Evolutionary conservation across 2,329 filamentous ascomycete genomes (phyloP).

Genomic region (Aspergillus novoparasiticus): DNA sequence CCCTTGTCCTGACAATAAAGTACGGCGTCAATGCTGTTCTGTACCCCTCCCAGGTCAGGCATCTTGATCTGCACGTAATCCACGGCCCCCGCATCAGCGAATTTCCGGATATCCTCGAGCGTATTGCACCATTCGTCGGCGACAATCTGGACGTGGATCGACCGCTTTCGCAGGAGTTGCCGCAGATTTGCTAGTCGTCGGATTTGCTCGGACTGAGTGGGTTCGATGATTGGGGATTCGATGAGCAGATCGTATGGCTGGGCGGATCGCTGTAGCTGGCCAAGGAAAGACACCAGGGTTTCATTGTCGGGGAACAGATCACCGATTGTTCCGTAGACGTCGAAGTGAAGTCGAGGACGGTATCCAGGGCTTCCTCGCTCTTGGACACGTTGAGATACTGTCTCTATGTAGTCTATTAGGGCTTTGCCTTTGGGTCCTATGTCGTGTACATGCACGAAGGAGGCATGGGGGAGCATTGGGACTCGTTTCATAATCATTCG

Average conservation of each 20-base stretch:
- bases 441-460: constrained; percentile 21
- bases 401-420: constrained; percentile 15
- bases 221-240: constrained; percentile 21
- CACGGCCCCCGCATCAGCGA: constrained; percentile 19
- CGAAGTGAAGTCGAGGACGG: constrained; percentile 20
- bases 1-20: constrained; percentile 17
- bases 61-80: constrained; percentile 25
- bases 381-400: constrained; percentile 16
- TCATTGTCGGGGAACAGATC: constrained; percentile 14
- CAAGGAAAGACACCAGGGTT: constrained; percentile 12
- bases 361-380: constrained; percentile 14
- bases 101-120: constrained; percentile 19
- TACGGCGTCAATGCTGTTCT: constrained; percentile 22
- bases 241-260: constrained; percentile 20
- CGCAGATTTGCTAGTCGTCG: constrained; percentile 10
- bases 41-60: constrained; percentile 20
- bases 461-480: constrained; percentile 20
- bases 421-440: constrained; percentile 12
- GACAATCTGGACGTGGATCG: constrained; percentile 14
- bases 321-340: constrained; percentile 22
- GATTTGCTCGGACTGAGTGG: constrained; percentile 18
- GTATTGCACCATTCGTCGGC: constrained; percentile 26
- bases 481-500: constrained; percentile 24
- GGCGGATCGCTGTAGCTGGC: constrained; percentile 10
- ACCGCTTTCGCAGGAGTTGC: background rate